Conservation (phyloP, 2,329 filamentous ascomycete species). For the Nannizziopsis barbatae region DNA sequence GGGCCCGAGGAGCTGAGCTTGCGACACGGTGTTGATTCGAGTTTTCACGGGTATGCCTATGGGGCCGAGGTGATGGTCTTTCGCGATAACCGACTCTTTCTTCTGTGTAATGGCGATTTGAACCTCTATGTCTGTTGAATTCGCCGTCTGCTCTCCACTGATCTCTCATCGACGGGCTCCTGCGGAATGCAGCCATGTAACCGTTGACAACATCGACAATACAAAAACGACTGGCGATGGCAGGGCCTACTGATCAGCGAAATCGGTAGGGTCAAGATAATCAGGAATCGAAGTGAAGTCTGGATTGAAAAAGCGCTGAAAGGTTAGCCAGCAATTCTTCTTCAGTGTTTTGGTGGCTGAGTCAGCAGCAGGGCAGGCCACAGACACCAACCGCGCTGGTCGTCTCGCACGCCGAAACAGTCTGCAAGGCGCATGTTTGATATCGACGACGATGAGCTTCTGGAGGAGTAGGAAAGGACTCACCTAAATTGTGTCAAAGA, state of each 20-base stretch:
- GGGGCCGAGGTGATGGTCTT: constrained; percentile 30
- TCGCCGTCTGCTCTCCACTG: constrained; percentile 39
- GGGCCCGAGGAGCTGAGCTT: constrained; percentile 21
- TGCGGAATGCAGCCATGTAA: constrained; percentile 42
- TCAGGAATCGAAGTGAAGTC: not conserved
- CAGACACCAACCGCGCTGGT: constrained; percentile 13
- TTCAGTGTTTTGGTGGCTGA: constrained; percentile 10
- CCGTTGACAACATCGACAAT: constrained; percentile 33
- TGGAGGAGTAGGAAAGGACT: not conserved
- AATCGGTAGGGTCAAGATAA: not conserved
- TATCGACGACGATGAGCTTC: not conserved
- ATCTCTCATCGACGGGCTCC: constrained; percentile 41
- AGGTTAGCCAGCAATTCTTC: constrained; percentile 13
- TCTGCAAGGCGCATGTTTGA: not conserved
- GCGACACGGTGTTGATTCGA: constrained; percentile 23
- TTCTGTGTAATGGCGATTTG: constrained; percentile 21
- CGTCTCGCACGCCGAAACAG: not conserved
- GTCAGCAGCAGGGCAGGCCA: constrained; percentile 14
- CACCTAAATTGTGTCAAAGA: too few species aligned
- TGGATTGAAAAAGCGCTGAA: not conserved
- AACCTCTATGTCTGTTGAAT: constrained; percentile 27
- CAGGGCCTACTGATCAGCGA: not conserved
- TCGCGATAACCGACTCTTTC: constrained; percentile 29
- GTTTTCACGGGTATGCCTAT: constrained; percentile 24
- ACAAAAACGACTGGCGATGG: not conserved